A percentile compares a stretch with the other conserved stretches of the same genome.
Conservation (phyloP, 805 yeast genomes). For the Wickerhamomyces chaumierensis region DNA sequence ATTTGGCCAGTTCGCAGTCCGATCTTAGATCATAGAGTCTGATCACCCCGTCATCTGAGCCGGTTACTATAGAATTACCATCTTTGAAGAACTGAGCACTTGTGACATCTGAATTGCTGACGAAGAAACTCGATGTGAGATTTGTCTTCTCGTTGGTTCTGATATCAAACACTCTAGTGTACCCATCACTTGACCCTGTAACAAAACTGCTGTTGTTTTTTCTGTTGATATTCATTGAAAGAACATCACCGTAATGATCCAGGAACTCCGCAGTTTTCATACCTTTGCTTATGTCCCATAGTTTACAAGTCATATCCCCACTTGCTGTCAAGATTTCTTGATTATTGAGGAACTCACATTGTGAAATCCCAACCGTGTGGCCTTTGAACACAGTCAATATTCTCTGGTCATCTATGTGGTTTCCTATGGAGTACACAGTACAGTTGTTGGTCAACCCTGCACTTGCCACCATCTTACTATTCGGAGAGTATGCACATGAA, state of each 20-base stretch:
- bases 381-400: constrained; percentile 56
- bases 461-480: constrained; percentile 55
- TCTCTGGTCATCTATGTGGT: constrained; percentile 18
- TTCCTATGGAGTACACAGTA: constrained; percentile 44
- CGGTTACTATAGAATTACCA: constrained; percentile 59
- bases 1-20: constrained; percentile 54
- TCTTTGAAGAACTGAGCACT: constrained; percentile 54
- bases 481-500: constrained; percentile 62
- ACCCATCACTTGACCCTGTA: constrained; percentile 61
- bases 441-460: constrained; percentile 80
- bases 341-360: constrained; percentile 54
- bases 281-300: constrained; percentile 72
- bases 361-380: constrained; percentile 75
- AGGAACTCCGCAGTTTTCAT: constrained; percentile 38
- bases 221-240: constrained; percentile 30
- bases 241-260: constrained; percentile 66
- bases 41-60: constrained; percentile 69
- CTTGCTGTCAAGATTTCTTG: constrained; percentile 53
- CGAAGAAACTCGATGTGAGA: constrained; percentile 26
- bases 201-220: constrained; percentile 30
- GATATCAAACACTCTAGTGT: constrained; percentile 55
- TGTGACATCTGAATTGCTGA: constrained; percentile 56
- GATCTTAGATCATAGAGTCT: constrained; percentile 67
- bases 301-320: constrained; percentile 70
- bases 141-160: constrained; percentile 19